These are phyloP conservation scores for Arabidopsis arenosa DNA, from an alignment of 345 rosid genomes.

Conservation along the genomic window DNA sequence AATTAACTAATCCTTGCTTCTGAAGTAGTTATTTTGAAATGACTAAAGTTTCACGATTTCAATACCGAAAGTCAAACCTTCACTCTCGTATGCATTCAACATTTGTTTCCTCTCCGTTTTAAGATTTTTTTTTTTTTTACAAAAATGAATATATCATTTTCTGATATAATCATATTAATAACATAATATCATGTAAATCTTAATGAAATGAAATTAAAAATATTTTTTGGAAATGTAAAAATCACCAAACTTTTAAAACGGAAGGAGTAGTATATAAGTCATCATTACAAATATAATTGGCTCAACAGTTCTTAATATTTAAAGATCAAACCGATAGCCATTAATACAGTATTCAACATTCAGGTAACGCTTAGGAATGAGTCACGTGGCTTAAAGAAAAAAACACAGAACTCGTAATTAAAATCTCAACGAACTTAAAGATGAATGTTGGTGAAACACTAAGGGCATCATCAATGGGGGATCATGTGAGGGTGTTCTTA, in stretches of 20 bases:
- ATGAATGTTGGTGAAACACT: conserved; percentile 39
- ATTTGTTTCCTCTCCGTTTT: not conserved
- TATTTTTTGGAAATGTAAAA: too few relatives aligned
- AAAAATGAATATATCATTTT: too few relatives aligned
- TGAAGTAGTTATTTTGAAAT: conserved; percentile 1
- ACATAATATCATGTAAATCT: too few relatives aligned
- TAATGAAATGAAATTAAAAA: too few relatives aligned
- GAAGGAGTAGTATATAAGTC: not conserved
- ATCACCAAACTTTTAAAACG: not conserved
- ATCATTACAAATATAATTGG: not conserved
- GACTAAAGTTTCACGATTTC: not conserved
- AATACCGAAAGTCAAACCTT: not conserved
- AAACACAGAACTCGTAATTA: conserved; percentile 29
- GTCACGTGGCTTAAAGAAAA: conserved; percentile 24
- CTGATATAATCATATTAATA: too few relatives aligned
- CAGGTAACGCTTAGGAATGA: conserved; percentile 8
- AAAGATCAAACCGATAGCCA: not conserved
- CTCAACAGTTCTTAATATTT: conserved; percentile 8
- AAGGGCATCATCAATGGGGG: too few relatives aligned
- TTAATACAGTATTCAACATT: not conserved
- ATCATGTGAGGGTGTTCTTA: too few relatives aligned
- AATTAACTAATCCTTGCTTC: not conserved
- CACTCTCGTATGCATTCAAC: not conserved
- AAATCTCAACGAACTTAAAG: conserved; percentile 37
- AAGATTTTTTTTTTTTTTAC: not conserved